These are phyloP conservation scores for Phytopythium mirpurense DNA, from an alignment of 352 stramenopile species.

Conservation along the genomic window DNA sequence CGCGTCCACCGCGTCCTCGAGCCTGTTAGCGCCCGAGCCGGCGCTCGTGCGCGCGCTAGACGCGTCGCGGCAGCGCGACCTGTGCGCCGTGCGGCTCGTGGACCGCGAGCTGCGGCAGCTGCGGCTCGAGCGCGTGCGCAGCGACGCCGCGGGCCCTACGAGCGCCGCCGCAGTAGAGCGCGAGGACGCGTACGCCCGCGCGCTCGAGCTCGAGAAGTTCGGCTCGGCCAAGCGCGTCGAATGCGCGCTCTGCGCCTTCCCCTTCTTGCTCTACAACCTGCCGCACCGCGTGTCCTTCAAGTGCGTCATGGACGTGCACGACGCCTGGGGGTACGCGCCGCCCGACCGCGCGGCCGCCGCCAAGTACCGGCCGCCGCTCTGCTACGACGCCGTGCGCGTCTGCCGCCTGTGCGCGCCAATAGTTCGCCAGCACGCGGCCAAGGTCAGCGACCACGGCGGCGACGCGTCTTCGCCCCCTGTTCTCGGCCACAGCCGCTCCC, in stretches of 20 bases:
- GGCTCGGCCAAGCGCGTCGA: conserved; percentile 55
- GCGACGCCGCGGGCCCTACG: conserved; percentile 12
- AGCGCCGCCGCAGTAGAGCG: conserved; percentile 5
- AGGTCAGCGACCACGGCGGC: conserved; percentile 3
- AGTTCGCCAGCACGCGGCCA: conserved; percentile 43
- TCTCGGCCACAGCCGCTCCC: conserved; percentile 14
- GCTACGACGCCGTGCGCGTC: conserved; percentile 66
- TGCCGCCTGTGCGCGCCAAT: conserved; percentile 76
- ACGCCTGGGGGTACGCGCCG: conserved; percentile 46
- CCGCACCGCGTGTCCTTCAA: conserved; percentile 71
- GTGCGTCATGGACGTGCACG: conserved; percentile 73
- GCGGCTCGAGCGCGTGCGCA: conserved; percentile 30
- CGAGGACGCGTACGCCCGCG: conserved; percentile 41
- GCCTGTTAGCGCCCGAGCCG: conserved; percentile 20
- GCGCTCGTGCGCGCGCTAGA: conserved; percentile 34
- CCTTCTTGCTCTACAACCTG: conserved; percentile 52
- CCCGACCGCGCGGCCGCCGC: conserved; percentile 32
- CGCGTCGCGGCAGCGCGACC: conserved; percentile 40
- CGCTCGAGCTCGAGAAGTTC: conserved; percentile 50
- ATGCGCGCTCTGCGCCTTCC: conserved; percentile 56
- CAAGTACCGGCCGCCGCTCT: conserved; percentile 58
- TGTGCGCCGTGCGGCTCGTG: conserved; percentile 30
- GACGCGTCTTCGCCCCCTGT: too few species aligned
- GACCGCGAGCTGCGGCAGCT: conserved; percentile 51
- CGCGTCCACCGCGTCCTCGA: neutral